Conservation (phyloP, 139 green algal genomes). For the Pseudopediastrum boryanum region DNA sequence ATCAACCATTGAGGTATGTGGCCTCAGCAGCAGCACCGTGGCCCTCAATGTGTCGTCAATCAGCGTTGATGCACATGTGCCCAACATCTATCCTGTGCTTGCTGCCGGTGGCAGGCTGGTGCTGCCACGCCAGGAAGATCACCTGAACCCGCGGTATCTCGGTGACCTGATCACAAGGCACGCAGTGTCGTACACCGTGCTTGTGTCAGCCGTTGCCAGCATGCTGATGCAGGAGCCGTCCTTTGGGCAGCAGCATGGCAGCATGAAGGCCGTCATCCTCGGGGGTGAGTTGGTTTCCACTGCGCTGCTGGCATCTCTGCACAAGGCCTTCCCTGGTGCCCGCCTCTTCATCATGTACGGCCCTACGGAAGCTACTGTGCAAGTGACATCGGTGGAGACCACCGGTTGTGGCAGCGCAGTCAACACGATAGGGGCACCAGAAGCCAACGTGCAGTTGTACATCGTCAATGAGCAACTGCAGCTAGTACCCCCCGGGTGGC, state of each 20-base stretch:
- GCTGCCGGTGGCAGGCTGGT: conserved; percentile 19
- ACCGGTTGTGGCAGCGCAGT: no score
- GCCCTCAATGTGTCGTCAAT: conserved; percentile 8
- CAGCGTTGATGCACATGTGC: conserved; percentile 48
- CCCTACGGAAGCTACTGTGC: no score
- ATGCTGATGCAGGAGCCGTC: no score
- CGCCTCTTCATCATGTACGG: no score
- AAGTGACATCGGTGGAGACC: no score
- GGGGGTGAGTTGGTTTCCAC: no score
- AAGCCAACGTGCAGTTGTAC: conserved; percentile 53
- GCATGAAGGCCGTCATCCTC: no score
- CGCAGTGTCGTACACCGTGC: conserved; percentile 18
- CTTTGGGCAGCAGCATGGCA: no score
- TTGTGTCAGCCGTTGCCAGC: not conserved
- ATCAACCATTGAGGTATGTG: no score
- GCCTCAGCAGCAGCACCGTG: not conserved
- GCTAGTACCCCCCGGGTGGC: conserved; percentile 41
- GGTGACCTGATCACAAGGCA: conserved; percentile 6
- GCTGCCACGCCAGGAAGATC: conserved; percentile 28
- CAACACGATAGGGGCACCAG: conserved; percentile 45
- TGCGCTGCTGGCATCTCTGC: no score
- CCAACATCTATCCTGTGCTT: conserved; percentile 9
- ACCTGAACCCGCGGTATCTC: conserved; percentile 38
- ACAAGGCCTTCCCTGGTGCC: no score
- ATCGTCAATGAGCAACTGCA: conserved; percentile 40